phyloP scores from a whole-genome alignment of 805 yeast species.

The Kurtzmaniella cleridarum region DNA sequence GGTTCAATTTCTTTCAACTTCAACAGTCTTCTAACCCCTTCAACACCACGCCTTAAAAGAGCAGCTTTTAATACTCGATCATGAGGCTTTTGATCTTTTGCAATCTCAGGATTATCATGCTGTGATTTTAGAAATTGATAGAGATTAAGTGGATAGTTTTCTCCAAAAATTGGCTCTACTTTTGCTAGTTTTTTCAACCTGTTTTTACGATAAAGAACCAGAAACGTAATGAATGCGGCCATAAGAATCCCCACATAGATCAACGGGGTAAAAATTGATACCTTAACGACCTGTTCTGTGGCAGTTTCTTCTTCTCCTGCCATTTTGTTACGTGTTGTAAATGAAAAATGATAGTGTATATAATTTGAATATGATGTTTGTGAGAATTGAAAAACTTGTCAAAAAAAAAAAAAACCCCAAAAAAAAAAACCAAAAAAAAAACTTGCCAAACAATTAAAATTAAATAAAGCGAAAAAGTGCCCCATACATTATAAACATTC shows the following conservation, averaged over 20 bases:
- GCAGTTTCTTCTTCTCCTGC: conserved; percentile 12
- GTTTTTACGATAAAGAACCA: conserved; percentile 59
- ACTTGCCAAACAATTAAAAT: too few relatives aligned
- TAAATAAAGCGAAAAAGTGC: too few relatives aligned
- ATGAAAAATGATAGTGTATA: not conserved
- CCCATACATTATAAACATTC: too few relatives aligned
- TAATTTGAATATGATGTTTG: not conserved
- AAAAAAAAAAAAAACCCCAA: too few relatives aligned
- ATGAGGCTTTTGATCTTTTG: conserved; percentile 52
- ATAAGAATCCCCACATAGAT: conserved; percentile 67
- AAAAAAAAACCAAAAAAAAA: too few relatives aligned
- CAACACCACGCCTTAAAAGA: conserved; percentile 63
- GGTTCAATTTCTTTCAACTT: conserved; percentile 76
- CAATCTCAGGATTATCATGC: conserved; percentile 31
- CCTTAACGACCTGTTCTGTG: conserved; percentile 22
- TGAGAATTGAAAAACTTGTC: not conserved
- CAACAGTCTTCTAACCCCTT: conserved; percentile 77
- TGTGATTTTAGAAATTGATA: conserved; percentile 54
- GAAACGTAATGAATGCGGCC: conserved; percentile 61
- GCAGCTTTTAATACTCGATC: conserved; percentile 69
- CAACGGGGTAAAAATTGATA: conserved; percentile 58
- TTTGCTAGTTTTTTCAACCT: conserved; percentile 48
- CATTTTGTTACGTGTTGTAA: not conserved
- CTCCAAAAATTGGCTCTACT: conserved; percentile 69
- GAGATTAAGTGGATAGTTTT: conserved; percentile 59